phyloP scores from a whole-genome alignment of 2,329 filamentous ascomycete genomes.

The Pseudogymnoascus sp. region DNA sequence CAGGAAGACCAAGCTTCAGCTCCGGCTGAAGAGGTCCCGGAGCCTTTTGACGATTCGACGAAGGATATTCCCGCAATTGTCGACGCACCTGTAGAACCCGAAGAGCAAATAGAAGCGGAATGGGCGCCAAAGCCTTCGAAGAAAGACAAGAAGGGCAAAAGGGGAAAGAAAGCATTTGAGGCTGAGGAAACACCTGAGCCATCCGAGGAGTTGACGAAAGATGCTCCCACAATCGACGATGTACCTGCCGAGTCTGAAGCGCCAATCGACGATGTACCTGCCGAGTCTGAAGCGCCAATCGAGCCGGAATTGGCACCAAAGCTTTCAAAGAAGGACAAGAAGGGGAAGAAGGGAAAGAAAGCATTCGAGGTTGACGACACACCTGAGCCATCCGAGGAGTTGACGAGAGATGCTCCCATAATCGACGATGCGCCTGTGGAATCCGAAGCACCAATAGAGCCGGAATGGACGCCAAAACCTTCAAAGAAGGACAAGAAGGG shows the following conservation, averaged over 20 bases:
- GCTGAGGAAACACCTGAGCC: neutral
- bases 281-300: neutral
- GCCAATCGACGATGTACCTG: neutral
- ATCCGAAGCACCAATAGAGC: neutral
- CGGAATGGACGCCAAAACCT: neutral
- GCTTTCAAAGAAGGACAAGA: slow-evolving; percentile 14
- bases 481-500: slow-evolving; percentile 19
- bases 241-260: neutral
- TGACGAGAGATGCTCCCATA: neutral
- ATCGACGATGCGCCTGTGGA: neutral
- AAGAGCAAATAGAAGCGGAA: slow-evolving; percentile 13
- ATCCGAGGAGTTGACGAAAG: neutral
- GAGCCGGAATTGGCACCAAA: neutral
- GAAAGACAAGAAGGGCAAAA: slow-evolving; percentile 28
- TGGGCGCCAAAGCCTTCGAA: slow-evolving; percentile 27
- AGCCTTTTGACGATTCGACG: neutral
- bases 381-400: neutral
- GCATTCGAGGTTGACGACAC: neutral
- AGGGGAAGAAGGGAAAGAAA: slow-evolving; percentile 27
- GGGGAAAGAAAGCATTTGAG: slow-evolving; percentile 8
- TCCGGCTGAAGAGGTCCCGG: neutral
- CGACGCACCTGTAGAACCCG: neutral
- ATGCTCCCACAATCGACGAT: slow-evolving; percentile 7
- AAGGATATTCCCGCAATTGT: neutral
- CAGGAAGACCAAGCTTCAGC: neutral